Base-by-base conservation (phyloP, 805 yeast genomes). In the Hanseniaspora pseudoguilliermondii region DNA sequence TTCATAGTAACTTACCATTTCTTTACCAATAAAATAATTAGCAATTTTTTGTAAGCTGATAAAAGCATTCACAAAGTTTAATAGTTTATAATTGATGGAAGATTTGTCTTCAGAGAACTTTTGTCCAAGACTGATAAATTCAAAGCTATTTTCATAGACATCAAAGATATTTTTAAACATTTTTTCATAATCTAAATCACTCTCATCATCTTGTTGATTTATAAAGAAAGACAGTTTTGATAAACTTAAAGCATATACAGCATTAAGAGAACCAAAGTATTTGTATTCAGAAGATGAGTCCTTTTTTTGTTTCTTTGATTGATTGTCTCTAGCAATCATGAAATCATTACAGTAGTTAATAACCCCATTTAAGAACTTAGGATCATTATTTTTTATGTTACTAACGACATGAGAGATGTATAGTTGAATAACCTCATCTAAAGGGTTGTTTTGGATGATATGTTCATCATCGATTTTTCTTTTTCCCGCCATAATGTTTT, bases 221-320 rank as follows among this genome's bases (percentile, higher is more conserved):
- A 32, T 75, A 68, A 80, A 84, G 38, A 73, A 72, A 1, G 86
- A 79, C 60, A 84, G 70, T 57, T 83, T 87, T 41, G 81, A 74
- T 44, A 86, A 69, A 0, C 95, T 83, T 47, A 80, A 69, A 0
- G 88, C 90, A 67, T 89, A 91, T 34, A 85, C 78, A 5, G 83
- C 72, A 64, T 86, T 84, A 65, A 89, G 86, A 46, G 72, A 73
- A 38, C 77, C 56, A 53, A 53, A 53, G 27, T 44, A 53, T 44
- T 53, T 29, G 27, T 53, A 53, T 11, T 53, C 56, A 13, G 18
- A 13, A 18, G 20, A 35, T 3, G 34, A 18, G 5, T n/a, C 32
- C 5, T 18, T 39, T 38, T 53, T 53, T 46, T 44, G 50, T 39
- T 53, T 53, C 29, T 46, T 46, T 16, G 39, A 10, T 6, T 10